Evolutionary conservation across 2,329 filamentous ascomycete genomes (phyloP).

Genomic region (Alternaria dauci): DNA sequence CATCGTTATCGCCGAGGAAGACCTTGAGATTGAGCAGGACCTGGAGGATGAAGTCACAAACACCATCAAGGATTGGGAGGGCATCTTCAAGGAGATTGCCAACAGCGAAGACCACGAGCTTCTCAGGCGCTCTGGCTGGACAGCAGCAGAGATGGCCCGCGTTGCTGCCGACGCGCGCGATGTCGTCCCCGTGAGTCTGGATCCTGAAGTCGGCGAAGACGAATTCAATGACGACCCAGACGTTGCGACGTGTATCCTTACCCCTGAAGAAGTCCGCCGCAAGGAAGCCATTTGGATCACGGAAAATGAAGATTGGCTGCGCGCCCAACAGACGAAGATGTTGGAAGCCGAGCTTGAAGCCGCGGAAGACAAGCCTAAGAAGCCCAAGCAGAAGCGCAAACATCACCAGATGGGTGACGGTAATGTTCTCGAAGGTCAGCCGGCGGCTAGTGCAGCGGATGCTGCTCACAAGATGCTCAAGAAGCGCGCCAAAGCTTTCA

Average conservation of each 20-base stretch:
- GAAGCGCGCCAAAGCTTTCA: slow-evolving; percentile 55
- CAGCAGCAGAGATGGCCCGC: slow-evolving; percentile 40
- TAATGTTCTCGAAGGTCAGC: slow-evolving; percentile 54
- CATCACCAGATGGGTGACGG: slow-evolving; percentile 51
- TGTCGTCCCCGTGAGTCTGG: slow-evolving; percentile 24
- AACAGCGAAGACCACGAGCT: slow-evolving; percentile 42
- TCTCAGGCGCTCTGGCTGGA: slow-evolving; percentile 36
- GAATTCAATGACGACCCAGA: slow-evolving; percentile 93
- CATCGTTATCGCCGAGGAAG: slow-evolving; percentile 53
- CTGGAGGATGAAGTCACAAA: slow-evolving; percentile 57
- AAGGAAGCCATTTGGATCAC: slow-evolving; percentile 96
- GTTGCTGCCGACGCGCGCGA: slow-evolving; percentile 36
- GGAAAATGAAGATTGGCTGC: slow-evolving; percentile 92
- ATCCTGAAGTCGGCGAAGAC: slow-evolving; percentile 73
- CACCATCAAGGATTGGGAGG: slow-evolving; percentile 43
- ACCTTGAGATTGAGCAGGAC: slow-evolving; percentile 57
- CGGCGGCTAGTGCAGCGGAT: slow-evolving; percentile 55
- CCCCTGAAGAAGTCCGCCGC: slow-evolving; percentile 74
- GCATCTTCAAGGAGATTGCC: slow-evolving; percentile 40
- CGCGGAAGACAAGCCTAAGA: slow-evolving; percentile 59
- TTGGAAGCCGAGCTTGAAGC: slow-evolving; percentile 74
- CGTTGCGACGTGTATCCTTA: slow-evolving; percentile 80
- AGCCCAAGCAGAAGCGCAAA: slow-evolving; percentile 57
- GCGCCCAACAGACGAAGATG: slow-evolving; percentile 83
- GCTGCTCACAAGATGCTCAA: slow-evolving; percentile 57